A percentile compares a stretch with the other conserved stretches of the same genome.
phyloP scores from a whole-genome alignment of 257 asterid genomes.

The Verbascum thapsus region DNA sequence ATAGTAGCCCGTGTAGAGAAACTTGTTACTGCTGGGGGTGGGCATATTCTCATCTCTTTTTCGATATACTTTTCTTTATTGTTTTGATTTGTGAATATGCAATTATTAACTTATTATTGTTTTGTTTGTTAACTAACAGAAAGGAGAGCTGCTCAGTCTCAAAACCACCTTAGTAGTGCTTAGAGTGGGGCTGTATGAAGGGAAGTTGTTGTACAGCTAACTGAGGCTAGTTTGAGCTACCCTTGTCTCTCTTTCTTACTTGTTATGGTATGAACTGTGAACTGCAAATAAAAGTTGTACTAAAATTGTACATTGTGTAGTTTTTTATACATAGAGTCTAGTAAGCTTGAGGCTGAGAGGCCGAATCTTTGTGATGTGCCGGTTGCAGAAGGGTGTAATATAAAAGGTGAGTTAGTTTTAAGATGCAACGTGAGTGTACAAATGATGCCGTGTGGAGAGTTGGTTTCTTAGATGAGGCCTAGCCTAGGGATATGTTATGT shows the following conservation, averaged over 20 bases:
- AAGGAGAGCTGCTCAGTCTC: constrained; percentile 61
- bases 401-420: constrained; percentile 41
- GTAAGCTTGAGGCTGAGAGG: constrained; percentile 38
- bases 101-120: neutral
- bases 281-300: constrained; percentile 53
- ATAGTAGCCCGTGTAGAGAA: constrained; percentile 87
- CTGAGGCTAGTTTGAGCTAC: constrained; percentile 83
- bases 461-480: constrained; percentile 35
- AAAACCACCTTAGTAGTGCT: constrained; percentile 35
- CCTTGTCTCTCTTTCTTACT: too few relatives aligned
- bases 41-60: neutral
- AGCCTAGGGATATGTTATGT: constrained; percentile 38
- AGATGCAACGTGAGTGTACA: constrained; percentile 41
- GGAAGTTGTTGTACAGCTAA: constrained; percentile 75
- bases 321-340: constrained; percentile 42
- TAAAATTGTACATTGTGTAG: constrained; percentile 57
- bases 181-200: constrained; percentile 43
- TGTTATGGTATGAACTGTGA: constrained; percentile 41
- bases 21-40: constrained; percentile 87
- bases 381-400: constrained; percentile 39
- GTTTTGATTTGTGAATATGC: neutral
- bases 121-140: constrained; percentile 39
- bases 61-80: neutral
- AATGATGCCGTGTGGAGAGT: constrained; percentile 43
- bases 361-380: constrained; percentile 33